These are phyloP conservation scores for Vigna mungo DNA, from an alignment of 306 rosid genomes.

Conservation along the genomic window DNA sequence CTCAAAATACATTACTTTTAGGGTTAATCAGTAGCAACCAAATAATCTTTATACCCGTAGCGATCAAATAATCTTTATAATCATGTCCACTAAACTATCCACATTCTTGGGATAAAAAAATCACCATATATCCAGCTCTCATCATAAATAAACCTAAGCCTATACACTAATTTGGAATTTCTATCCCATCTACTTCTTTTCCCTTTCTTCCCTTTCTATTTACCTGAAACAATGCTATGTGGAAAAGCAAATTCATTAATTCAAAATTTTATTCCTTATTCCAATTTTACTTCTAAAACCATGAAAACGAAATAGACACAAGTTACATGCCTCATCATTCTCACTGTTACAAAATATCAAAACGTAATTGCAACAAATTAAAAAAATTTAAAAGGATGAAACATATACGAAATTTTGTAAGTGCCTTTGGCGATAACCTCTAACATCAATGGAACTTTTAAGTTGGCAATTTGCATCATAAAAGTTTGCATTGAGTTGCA, in stretches of 20 bases:
- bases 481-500: background rate
- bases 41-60: background rate
- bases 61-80: background rate
- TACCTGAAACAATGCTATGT: background rate
- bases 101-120: background rate
- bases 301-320: constrained; percentile 1
- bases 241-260: background rate
- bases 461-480: background rate
- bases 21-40: constrained; percentile 1
- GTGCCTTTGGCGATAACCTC: background rate
- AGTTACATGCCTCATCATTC: constrained; percentile 5
- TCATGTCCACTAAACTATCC: background rate
- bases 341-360: background rate
- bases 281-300: background rate
- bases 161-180: background rate
- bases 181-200: background rate
- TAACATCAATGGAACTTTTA: too few species aligned
- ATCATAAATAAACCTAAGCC: constrained; percentile 12
- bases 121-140: constrained; percentile 19
- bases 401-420: too few species aligned
- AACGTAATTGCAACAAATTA: background rate
- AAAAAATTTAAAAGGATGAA: background rate
- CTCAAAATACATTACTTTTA: background rate
- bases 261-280: background rate
- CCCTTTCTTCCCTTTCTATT: background rate